These are phyloP conservation scores for Aleurites moluccanus DNA, from an alignment of 441 rosid genomes.

Conservation along the genomic window DNA sequence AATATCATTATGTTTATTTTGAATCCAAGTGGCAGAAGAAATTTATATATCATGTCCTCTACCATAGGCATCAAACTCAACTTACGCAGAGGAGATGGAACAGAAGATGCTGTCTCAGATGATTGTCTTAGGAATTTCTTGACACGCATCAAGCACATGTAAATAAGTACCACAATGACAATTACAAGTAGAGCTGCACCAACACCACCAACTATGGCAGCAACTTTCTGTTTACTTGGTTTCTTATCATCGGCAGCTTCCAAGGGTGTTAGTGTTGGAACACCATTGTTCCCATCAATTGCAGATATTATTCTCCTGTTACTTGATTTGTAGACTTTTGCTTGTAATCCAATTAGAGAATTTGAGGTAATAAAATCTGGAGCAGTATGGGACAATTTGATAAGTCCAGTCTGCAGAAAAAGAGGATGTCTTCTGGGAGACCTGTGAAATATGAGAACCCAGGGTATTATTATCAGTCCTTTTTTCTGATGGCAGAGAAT, in stretches of 20 bases:
- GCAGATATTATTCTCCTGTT: constrained; percentile 34
- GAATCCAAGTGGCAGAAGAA: background rate
- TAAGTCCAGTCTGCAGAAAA: constrained; percentile 22
- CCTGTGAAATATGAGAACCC: constrained; percentile 21
- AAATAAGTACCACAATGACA: constrained; percentile 35
- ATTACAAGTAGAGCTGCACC: constrained; percentile 41
- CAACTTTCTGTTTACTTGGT: constrained; percentile 35
- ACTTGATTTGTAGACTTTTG: constrained; percentile 25
- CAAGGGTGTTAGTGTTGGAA: constrained; percentile 47
- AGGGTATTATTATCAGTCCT: background rate
- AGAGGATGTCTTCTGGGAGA: constrained; percentile 29
- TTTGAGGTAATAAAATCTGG: constrained; percentile 18
- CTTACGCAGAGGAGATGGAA: constrained; percentile 40
- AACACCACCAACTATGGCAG: constrained; percentile 40
- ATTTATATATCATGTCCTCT: background rate
- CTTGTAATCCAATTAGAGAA: constrained; percentile 27
- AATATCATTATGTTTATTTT: background rate
- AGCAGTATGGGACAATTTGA: constrained; percentile 12
- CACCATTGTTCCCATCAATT: constrained; percentile 26
- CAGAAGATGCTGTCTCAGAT: constrained; percentile 41
- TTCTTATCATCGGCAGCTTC: constrained; percentile 30
- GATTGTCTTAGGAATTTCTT: constrained; percentile 30
- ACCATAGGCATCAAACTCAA: background rate
- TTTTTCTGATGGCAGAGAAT: background rate
- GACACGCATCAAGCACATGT: constrained; percentile 43